Base-by-base conservation (phyloP, 75 land plant genomes). In the Selaginella tamariscina region DNA sequence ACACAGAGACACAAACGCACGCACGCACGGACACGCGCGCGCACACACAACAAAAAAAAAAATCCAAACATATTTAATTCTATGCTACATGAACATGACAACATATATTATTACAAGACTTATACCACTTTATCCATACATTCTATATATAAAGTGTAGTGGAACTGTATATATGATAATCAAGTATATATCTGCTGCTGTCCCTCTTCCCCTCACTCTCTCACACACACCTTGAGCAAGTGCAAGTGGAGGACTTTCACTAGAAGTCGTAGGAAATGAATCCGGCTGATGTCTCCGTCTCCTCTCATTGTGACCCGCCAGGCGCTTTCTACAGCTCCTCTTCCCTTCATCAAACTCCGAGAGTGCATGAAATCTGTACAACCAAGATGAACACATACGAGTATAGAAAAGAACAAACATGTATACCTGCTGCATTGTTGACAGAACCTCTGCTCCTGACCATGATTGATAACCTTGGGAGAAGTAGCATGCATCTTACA, bases 391-490 rank as follows among this genome's bases (percentile, higher is more conserved):
- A 39, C 5, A 5, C 11, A 39, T 5, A 39, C 49, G 49, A n/a
- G n/a, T n/a, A n/a, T 15, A 39, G 15, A 15, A 39, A 15, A 39
- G 49, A 39, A 39, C 5, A 39, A 39, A 39, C 15, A 39, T 39
- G 49, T 5, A 39, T 5, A 59, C 62, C 62, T 59, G 62, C 62
- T 59, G 62, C 62, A 59, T 59, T 59, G 62, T 59, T 59, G 62
- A 21, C 62, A 59, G 26, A 59, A 59, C 21, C 62, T 59, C 21
- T 59, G 62, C 62, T 59, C 62, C 26, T 59, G 62, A 9, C 62
- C 62, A n/a, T 59, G 62, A 59, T 59, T 59, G 18, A 59, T 59
- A n/a, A 59, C 62, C 26, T 59, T 59, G 62, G 62, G 23, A 8
- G n/a, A 21, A 8, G 62, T 59, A 26, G 62, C 62, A 59, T 59